Evolutionary conservation across 306 rosid species (phyloP).

Genomic region (Astragalus glycyphyllos): DNA sequence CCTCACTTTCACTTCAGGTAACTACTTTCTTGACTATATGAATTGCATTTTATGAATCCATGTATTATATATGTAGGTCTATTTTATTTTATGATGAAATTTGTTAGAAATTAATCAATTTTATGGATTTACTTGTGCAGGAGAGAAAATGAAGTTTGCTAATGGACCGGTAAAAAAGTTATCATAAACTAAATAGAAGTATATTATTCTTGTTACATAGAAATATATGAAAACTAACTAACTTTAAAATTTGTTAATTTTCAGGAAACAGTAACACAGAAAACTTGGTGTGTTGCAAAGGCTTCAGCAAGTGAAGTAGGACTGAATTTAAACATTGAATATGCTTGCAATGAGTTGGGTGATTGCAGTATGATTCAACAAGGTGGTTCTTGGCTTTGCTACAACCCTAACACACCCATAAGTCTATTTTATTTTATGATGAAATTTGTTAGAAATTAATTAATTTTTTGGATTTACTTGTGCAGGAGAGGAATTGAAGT

Average conservation of each 20-base stretch:
- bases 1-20: conserved; percentile 45
- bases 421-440: no score
- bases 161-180: conserved; percentile 29
- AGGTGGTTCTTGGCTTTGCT: conserved; percentile 45
- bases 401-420: no score
- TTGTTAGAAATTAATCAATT: background rate
- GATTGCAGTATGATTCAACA: conserved; percentile 40
- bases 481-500: conserved; percentile 40
- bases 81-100: no score
- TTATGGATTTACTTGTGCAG: conserved; percentile 28
- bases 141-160: conserved; percentile 36
- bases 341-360: conserved; percentile 18
- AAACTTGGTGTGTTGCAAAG: conserved; percentile 52
- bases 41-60: background rate
- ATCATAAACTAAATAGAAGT: background rate
- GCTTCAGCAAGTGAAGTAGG: conserved; percentile 33
- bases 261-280: background rate
- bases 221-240: background rate
- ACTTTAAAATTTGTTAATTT: background rate
- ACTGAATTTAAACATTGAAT: conserved; percentile 34
- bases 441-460: background rate
- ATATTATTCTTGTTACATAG: background rate
- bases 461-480: background rate
- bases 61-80: no score
- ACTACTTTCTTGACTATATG: background rate